Base-by-base conservation (phyloP, 1,139 yeast species). In the Hansenula lynferdii region DNA sequence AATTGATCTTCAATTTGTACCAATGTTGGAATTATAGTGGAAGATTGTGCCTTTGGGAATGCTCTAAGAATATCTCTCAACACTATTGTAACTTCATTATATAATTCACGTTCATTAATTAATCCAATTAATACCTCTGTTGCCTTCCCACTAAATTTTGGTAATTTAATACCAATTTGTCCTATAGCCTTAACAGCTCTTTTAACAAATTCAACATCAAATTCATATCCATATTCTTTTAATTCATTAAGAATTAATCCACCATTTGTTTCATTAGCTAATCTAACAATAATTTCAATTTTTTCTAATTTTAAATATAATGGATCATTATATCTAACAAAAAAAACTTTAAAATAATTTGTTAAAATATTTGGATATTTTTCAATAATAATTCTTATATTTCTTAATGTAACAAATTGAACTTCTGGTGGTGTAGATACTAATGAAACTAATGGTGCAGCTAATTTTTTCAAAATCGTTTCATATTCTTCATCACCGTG, bases 241-340 rank as follows among this genome's bases (percentile, higher is more conserved):
- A 92, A 70, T 63, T 94, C 99, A 14, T 90, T 77, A 43, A 92
- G 65, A 35, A 92, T 67, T 47, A 85, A 69, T 31, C 80, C 71
- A 36, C 82, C 76, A 57, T 87, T 94, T 36, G 70, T 64, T 31
- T 77, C 78, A 49, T 78, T 81, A 8, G 95, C 94, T 45, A 94
- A 70, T 54, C 95, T 74, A 10, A 89, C 85, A 76, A 94, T 72
- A 40, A 92, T 85, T 58, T 92, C 97, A 45, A 94, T 70, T 58
- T 94, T 94, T 56, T 92, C 98, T 50, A 92, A 70, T 61, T 94
- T 94, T 50, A 94, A 73, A 59, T 94, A 94, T 37, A 90, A 70
- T 14, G 98, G 98, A 62, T 94, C 99, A 48, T 89, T 86, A 65
- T 89, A 92, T 58, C 89, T 89, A 56, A 92, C 81, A 67, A 87